Evolutionary conservation across 2,329 filamentous ascomycete genomes (phyloP).

Genomic region (Claviceps digitariae): DNA sequence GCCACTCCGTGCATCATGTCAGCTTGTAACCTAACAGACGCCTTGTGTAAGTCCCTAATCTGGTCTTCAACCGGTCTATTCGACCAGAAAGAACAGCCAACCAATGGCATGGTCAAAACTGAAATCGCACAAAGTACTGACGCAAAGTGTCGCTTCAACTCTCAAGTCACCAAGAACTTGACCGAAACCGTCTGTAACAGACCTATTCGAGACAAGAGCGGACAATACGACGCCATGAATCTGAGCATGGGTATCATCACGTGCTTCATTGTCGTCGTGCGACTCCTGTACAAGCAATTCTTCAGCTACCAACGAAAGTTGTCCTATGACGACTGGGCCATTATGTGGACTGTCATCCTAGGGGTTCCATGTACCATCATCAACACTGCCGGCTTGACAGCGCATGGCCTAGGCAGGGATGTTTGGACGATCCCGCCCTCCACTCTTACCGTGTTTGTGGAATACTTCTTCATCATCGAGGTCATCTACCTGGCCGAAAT

Average conservation of each 20-base stretch:
- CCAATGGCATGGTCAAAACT: no score
- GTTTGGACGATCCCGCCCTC: conserved; percentile 18
- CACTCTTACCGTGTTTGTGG: conserved; percentile 13
- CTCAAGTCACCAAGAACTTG: conserved; percentile 1
- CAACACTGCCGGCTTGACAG: conserved; percentile 11
- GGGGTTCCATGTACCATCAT: conserved; percentile 12
- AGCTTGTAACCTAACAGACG: conserved; percentile 12
- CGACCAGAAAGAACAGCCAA: neutral
- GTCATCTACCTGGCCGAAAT: conserved; percentile 18
- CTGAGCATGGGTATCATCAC: conserved; percentile 10
- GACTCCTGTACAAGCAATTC: conserved; percentile 13
- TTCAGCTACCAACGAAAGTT: conserved; percentile 17
- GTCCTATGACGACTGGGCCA: conserved; percentile 18
- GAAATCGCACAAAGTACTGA: neutral
- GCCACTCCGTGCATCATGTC: conserved; percentile 12
- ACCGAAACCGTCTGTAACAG: conserved; percentile 3
- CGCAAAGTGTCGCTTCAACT: neutral
- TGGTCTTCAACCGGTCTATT: neutral
- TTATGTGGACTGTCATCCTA: conserved; percentile 10
- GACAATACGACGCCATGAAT: conserved; percentile 3
- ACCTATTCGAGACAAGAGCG: conserved; percentile 1
- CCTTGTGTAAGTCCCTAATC: conserved; percentile 12
- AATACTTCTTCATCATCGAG: conserved; percentile 21
- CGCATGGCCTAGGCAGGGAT: conserved; percentile 19
- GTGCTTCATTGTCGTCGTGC: conserved; percentile 7